Conservation (phyloP, 2,329 filamentous ascomycete genomes). For the Sporothrix pseudoabietina region DNA sequence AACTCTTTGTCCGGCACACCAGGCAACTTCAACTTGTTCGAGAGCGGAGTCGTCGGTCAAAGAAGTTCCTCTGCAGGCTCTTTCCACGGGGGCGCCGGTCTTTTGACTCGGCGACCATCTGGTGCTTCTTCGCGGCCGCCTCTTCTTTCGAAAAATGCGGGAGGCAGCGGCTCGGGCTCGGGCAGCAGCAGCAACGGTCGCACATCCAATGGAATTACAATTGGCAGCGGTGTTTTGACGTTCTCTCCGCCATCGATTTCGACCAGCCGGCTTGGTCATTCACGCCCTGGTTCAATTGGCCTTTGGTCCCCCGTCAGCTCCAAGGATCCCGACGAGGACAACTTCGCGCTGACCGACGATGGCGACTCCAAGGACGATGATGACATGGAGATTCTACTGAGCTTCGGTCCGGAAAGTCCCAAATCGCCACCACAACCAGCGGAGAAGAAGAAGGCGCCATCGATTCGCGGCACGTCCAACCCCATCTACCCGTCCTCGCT, state of each 20-base stretch:
- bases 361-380: conserved; percentile 49
- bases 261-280: conserved; percentile 36
- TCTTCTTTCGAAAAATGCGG: neutral
- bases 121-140: conserved; percentile 28
- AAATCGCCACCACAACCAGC: neutral
- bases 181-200: conserved; percentile 27
- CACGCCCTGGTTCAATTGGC: conserved; percentile 49
- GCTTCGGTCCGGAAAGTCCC: conserved; percentile 32
- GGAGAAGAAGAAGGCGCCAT: conserved; percentile 24
- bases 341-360: conserved; percentile 38
- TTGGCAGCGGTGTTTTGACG: conserved; percentile 39
- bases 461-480: conserved; percentile 14
- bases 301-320: conserved; percentile 50
- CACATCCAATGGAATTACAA: conserved; percentile 26
- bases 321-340: conserved; percentile 44
- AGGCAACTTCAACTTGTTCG: conserved; percentile 35
- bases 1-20: conserved; percentile 46
- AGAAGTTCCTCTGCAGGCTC: conserved; percentile 52
- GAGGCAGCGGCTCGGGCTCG: conserved; percentile 21
- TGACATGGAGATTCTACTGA: conserved; percentile 41
- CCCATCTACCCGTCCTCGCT: conserved; percentile 23
- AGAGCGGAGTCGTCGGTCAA: conserved; percentile 39
- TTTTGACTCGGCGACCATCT: conserved; percentile 25
- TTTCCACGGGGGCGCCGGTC: conserved; percentile 40
- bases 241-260: conserved; percentile 35